Percentiles rank a stretch among this genome's conserved stretches.
phyloP scores from a whole-genome alignment of 2,329 filamentous ascomycete genomes.

The Fusarium sarcochroum region DNA sequence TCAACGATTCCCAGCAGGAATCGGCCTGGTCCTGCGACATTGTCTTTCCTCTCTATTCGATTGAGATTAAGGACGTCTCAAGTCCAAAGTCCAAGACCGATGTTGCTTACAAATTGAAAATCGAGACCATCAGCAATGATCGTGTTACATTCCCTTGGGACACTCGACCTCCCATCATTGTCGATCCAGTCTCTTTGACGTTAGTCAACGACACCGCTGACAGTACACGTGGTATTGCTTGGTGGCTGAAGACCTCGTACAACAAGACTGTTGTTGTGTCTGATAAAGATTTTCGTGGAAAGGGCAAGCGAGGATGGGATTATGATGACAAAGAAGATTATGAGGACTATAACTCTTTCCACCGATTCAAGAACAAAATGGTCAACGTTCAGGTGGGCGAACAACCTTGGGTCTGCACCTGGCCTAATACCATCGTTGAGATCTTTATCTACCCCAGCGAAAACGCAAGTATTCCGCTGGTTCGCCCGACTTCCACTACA shows the following conservation, averaged over 20 bases:
- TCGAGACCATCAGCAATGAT: constrained; percentile 52
- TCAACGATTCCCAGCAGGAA: constrained; percentile 68
- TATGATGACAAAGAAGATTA: constrained; percentile 29
- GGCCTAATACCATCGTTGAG: constrained; percentile 69
- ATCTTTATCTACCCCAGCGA: constrained; percentile 70
- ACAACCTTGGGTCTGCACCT: constrained; percentile 71
- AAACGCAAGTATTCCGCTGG: constrained; percentile 58
- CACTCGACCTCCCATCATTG: constrained; percentile 65
- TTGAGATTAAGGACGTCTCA: constrained; percentile 56
- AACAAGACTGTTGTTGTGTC: constrained; percentile 70
- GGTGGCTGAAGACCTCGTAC: constrained; percentile 66
- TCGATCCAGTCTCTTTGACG: constrained; percentile 55
- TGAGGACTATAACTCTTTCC: constrained; percentile 30
- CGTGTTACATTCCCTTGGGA: constrained; percentile 64
- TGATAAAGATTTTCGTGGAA: constrained; percentile 56
- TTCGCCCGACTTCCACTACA: constrained; percentile 17
- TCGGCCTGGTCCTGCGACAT: constrained; percentile 75
- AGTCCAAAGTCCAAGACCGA: constrained; percentile 41
- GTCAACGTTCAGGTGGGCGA: constrained; percentile 61
- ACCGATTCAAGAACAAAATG: constrained; percentile 39
- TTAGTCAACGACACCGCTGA: constrained; percentile 69
- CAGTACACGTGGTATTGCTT: constrained; percentile 65
- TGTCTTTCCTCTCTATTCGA: constrained; percentile 58
- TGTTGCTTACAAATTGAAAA: constrained; percentile 59
- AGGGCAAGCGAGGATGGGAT: constrained; percentile 49